Conservation (phyloP, 352 stramenopile genomes). For the Globisporangium alternatum region DNA sequence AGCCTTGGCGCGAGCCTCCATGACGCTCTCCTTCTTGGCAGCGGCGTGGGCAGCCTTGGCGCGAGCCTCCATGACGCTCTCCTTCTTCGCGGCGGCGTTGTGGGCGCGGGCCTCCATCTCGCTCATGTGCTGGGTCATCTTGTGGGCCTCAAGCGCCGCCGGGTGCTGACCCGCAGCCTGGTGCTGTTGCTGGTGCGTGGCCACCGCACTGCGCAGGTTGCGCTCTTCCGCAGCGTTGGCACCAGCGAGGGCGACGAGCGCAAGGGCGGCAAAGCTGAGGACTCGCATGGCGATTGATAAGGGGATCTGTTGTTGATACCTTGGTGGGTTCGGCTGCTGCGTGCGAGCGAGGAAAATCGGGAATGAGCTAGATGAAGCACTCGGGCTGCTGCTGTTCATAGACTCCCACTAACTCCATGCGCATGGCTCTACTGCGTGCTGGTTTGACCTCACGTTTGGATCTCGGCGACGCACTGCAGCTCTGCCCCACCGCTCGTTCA, state of each 20-base stretch:
- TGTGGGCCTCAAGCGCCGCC: background rate
- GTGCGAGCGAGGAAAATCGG: background rate
- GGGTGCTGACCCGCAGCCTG: background rate
- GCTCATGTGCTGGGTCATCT: background rate
- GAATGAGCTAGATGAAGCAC: background rate
- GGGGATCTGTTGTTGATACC: background rate
- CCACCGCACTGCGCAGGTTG: slow-evolving; percentile 1
- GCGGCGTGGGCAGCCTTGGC: background rate
- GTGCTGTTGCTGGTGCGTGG: background rate
- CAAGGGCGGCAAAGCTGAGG: background rate
- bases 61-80: too few species aligned
- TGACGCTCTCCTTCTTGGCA: background rate
- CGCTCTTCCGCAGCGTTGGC: background rate
- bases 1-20: too few species aligned
- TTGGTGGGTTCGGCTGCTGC: background rate
- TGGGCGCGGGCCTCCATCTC: background rate
- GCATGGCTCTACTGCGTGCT: too few species aligned
- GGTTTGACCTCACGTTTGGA: too few species aligned
- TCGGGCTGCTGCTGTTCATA: background rate
- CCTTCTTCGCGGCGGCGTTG: too few species aligned
- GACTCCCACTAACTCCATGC: background rate
- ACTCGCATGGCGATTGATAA: background rate
- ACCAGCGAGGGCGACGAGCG: background rate
- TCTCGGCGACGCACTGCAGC: too few species aligned
- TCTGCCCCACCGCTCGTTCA: too few species aligned